Conservation (phyloP, 1,284 basidiomycete species). For the Malassezia caprae region DNA sequence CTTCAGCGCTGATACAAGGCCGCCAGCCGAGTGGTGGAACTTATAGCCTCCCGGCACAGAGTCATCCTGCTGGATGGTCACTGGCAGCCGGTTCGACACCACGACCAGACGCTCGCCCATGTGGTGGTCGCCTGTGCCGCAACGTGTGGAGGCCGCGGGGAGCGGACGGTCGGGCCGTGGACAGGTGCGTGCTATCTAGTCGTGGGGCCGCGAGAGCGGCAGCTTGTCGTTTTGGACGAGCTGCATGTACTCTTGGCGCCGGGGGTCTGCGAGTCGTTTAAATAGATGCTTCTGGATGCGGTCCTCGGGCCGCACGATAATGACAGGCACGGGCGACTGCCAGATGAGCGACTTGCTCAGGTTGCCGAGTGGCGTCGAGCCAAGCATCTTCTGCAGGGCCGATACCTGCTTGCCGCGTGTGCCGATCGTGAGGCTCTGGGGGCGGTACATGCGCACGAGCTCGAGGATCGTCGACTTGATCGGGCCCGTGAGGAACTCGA, state of each 20-base stretch:
- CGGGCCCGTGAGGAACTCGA: conserved; percentile 86
- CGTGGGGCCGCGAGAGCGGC: conserved; percentile 10
- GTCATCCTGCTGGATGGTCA: conserved; percentile 45
- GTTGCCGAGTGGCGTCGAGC: conserved; percentile 38
- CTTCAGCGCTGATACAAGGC: conserved; percentile 43
- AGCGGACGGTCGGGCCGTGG: background rate
- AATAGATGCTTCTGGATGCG: conserved; percentile 44
- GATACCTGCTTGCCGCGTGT: conserved; percentile 58
- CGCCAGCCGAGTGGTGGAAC: conserved; percentile 42
- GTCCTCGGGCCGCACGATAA: conserved; percentile 44
- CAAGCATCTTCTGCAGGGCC: conserved; percentile 44
- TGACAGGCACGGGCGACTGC: conserved; percentile 44
- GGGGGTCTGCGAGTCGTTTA: conserved; percentile 43
- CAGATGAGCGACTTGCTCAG: conserved; percentile 35
- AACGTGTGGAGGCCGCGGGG: background rate
- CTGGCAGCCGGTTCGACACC: conserved; percentile 84
- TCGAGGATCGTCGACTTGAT: conserved; percentile 66
- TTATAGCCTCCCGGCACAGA: conserved; percentile 40
- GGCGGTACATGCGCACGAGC: conserved; percentile 83
- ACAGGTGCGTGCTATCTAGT: background rate
- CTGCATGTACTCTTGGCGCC: conserved; percentile 40
- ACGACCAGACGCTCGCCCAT: conserved; percentile 63
- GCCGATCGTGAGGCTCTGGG: conserved; percentile 86
- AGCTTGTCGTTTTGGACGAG: conserved; percentile 30
- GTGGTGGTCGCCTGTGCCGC: background rate